These are phyloP conservation scores for Saccharomycopsis microspora DNA, from an alignment of 805 yeast species.

Conservation along the genomic window DNA sequence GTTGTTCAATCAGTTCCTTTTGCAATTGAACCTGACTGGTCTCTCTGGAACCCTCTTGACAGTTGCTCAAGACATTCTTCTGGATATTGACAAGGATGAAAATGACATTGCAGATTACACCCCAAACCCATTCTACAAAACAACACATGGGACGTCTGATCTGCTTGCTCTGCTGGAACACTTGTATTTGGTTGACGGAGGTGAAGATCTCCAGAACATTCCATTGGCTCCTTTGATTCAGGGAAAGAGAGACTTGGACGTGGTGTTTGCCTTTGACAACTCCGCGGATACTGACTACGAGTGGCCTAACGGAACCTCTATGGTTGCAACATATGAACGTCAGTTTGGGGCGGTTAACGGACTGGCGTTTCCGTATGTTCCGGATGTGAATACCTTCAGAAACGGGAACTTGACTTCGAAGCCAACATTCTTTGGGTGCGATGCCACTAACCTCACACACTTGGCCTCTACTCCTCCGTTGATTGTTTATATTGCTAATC, in stretches of 20 bases:
- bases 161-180: slow-evolving; percentile 29
- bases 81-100: slow-evolving; percentile 35
- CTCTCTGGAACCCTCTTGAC: slow-evolving; percentile 34
- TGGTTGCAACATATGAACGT: slow-evolving; percentile 44
- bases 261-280: slow-evolving; percentile 55
- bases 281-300: slow-evolving; percentile 44
- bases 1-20: slow-evolving; percentile 57
- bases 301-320: slow-evolving; percentile 67
- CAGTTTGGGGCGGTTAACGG: slow-evolving; percentile 46
- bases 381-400: slow-evolving; percentile 51
- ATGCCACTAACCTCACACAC: slow-evolving; percentile 26
- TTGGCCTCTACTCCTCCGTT: slow-evolving; percentile 45
- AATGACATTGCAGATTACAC: slow-evolving; percentile 59
- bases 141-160: slow-evolving; percentile 27
- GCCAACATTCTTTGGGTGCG: slow-evolving; percentile 81
- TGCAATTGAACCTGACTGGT: slow-evolving; percentile 45
- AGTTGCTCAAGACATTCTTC: slow-evolving; percentile 35
- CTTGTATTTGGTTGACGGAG: slow-evolving; percentile 58
- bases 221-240: slow-evolving; percentile 57
- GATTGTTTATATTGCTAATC: slow-evolving; percentile 67
- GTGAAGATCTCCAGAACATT: slow-evolving; percentile 53
- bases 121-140: slow-evolving; percentile 60
- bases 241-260: slow-evolving; percentile 47
- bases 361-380: slow-evolving; percentile 71
- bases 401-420: slow-evolving; percentile 47